A percentile compares a stretch with the other conserved stretches of the same genome.
phyloP scores from a whole-genome alignment of 768 basidiomycete genomes.

The Xerocomus potaroensis region DNA sequence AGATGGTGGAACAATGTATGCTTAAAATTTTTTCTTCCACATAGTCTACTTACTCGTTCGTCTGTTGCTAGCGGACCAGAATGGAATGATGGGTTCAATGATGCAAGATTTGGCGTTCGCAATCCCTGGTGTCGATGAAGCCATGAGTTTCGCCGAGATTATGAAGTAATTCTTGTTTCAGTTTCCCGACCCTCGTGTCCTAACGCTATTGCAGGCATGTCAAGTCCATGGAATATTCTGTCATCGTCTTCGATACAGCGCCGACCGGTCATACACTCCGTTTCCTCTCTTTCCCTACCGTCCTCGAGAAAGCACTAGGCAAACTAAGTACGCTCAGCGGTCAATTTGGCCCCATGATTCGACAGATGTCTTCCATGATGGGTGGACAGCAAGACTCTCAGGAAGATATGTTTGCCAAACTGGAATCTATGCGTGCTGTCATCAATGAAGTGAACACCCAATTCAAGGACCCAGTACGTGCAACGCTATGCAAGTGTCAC shows the following conservation, averaged over 20 bases:
- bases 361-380: conserved; percentile 95
- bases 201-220: conserved; percentile 66
- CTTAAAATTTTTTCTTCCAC: not conserved
- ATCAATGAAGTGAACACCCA: conserved; percentile 99
- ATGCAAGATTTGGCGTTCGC: conserved; percentile 99
- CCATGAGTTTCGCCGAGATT: conserved; percentile 99
- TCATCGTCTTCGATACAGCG: conserved; percentile 98
- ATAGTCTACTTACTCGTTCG: conserved; percentile 1
- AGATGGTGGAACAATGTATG: conserved; percentile 97
- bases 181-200: not conserved
- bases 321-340: conserved; percentile 93
- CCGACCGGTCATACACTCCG: conserved; percentile 98
- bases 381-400: conserved; percentile 86
- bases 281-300: conserved; percentile 97
- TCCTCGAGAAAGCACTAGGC: conserved; percentile 94
- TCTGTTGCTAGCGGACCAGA: conserved; percentile 63
- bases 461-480: conserved; percentile 93
- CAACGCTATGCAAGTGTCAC: not conserved
- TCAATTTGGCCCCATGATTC: conserved; percentile 95
- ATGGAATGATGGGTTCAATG: conserved; percentile 97
- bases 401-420: conserved; percentile 98
- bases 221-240: conserved; percentile 99
- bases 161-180: conserved; percentile 70
- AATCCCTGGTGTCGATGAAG: conserved; percentile 98
- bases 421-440: conserved; percentile 93